These are phyloP conservation scores for Pythium aquatile DNA, from an alignment of 352 stramenopile species.

Conservation along the genomic window DNA sequence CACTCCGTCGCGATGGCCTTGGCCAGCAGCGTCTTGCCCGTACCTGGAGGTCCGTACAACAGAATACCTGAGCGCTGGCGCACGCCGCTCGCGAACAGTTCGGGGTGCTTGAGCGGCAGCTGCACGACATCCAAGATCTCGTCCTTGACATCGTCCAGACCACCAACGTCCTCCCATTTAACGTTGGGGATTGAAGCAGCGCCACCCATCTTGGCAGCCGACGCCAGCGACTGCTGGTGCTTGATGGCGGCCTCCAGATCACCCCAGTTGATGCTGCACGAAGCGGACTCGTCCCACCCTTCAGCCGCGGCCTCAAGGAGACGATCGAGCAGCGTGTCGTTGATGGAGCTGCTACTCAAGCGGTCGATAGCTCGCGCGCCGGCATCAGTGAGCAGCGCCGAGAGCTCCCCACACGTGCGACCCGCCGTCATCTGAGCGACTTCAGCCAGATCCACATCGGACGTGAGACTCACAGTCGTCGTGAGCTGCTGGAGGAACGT, in stretches of 20 bases:
- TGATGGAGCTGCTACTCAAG: constrained; percentile 27
- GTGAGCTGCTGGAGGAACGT: constrained; percentile 55
- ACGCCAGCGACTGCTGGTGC: constrained; percentile 65
- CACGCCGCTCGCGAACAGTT: constrained; percentile 76
- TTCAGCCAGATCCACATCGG: constrained; percentile 53
- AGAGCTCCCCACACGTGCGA: constrained; percentile 72
- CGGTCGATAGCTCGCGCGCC: constrained; percentile 50
- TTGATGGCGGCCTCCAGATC: constrained; percentile 63
- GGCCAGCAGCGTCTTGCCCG: constrained; percentile 94
- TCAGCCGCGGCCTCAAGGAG: constrained; percentile 7
- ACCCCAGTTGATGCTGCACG: constrained; percentile 35
- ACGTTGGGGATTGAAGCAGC: constrained; percentile 91
- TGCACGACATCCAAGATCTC: constrained; percentile 92
- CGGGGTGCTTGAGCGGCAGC: constrained; percentile 79
- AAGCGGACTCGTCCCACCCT: background rate
- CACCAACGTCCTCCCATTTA: constrained; percentile 98
- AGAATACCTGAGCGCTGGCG: constrained; percentile 81
- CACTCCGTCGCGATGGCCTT: constrained; percentile 96
- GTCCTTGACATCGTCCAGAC: constrained; percentile 98
- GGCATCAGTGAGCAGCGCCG: constrained; percentile 62
- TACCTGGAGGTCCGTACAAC: constrained; percentile 83
- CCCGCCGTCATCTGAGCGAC: constrained; percentile 70
- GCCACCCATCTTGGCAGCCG: constrained; percentile 58
- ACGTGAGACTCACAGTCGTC: constrained; percentile 33
- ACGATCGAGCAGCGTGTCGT: constrained; percentile 26